Evolutionary conservation across 192 early-diverging fungal genomes (phyloP).

Genomic region (Cetraspora pellucida): DNA sequence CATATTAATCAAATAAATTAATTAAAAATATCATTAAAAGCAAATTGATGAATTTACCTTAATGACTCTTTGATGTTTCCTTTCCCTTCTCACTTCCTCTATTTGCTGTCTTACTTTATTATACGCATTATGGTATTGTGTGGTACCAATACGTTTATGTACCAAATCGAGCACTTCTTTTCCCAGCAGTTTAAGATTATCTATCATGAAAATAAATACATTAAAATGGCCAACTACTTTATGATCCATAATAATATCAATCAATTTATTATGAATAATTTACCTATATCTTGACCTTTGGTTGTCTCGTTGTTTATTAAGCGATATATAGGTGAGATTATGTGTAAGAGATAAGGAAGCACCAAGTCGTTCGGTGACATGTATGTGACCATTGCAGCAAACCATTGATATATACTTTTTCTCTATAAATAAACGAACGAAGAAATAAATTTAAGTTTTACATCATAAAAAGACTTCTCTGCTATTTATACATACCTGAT

Average conservation of each 20-base stretch:
- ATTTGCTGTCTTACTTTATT: slow-evolving; percentile 70
- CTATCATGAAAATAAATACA: slow-evolving; percentile 37
- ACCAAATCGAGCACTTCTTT: slow-evolving; percentile 77
- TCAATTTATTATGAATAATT: background rate
- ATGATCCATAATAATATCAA: background rate
- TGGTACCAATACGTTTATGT: slow-evolving; percentile 76
- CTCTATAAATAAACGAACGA: slow-evolving; percentile 54
- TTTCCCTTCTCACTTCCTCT: slow-evolving; percentile 58
- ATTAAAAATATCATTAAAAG: background rate
- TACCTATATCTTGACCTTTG: slow-evolving; percentile 68
- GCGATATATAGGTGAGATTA: slow-evolving; percentile 81
- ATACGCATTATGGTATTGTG: slow-evolving; percentile 67
- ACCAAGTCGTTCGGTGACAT: slow-evolving; percentile 58
- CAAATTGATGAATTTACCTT: slow-evolving; percentile 43
- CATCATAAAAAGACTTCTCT: background rate
- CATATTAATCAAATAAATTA: background rate
- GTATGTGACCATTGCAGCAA: slow-evolving; percentile 81
- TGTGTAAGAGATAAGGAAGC: slow-evolving; percentile 64
- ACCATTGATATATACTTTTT: slow-evolving; percentile 85
- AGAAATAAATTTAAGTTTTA: background rate
- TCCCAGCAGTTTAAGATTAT: slow-evolving; percentile 73
- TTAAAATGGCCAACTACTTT: slow-evolving; percentile 23
- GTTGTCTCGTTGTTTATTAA: slow-evolving; percentile 72
- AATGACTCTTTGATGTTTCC: slow-evolving; percentile 62
- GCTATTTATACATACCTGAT: slow-evolving; percentile 48